Base-by-base conservation (phyloP, 78 protist genomes). In the Creolimax fragrantissima region DNA sequence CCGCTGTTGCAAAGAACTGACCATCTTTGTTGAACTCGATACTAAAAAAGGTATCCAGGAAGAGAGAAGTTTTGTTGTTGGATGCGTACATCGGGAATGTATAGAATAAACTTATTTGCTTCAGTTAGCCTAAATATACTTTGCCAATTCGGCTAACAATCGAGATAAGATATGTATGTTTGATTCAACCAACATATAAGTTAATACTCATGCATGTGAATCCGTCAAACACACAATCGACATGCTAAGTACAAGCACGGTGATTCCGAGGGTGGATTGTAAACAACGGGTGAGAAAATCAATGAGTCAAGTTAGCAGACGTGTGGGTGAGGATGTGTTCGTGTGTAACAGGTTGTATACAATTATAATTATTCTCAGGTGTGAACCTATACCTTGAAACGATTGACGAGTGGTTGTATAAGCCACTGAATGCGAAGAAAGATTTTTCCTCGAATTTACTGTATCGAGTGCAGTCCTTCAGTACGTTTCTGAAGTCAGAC, bases 11-110 rank as follows among this genome's bases (percentile, higher is more conserved):
- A 92, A 95, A 95, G 81, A 74, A 88, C 44, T 95, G 93, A 3
- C 94, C 95, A 37, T 95, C 96, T 37, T 84, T 83, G 58, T 95
- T 95, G 44, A 95, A 95, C 41, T 95, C 96, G 5, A 95, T 95
- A 47, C 95, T 92, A 3, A 7, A 3, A 6, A 2, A 3, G 47
- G 86, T 39, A 83, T 5, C 5, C 5, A 6, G 5, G 7, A 85
- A 3, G 3, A 35, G 3, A 35, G 3, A 3, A 4, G 5, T 17
- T 3, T 35, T 11, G 89, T 5, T n/a, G 89, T 11, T 58, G 89
- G 89, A 3, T 5, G 5, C 39, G 43, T n/a, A 17, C 24, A 6
- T 11, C 39, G 74, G 74, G 6, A 4, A 4, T 37, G 5, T 4
- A 83, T 83, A 6, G 5, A 83, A 4, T 39, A 24, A 5, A 41